Evolutionary conservation across 1,139 yeast genomes (phyloP).

Genomic region (Candida sp.): DNA sequence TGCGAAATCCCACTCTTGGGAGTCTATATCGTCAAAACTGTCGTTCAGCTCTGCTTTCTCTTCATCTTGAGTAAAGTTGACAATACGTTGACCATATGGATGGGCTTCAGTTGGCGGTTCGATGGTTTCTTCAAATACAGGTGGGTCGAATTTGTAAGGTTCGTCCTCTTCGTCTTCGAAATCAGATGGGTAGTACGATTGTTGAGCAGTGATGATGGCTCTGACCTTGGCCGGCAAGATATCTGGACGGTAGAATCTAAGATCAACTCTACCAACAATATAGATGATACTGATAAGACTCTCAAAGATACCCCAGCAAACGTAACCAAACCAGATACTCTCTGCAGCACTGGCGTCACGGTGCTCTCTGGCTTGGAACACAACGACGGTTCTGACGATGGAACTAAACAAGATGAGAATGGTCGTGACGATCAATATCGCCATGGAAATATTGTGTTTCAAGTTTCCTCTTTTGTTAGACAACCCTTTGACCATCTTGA

Average conservation of each 20-base stretch:
- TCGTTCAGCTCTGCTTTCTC: conserved; percentile 10
- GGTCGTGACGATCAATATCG: conserved; percentile 35
- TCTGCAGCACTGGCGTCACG: conserved; percentile 24
- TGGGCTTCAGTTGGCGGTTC: background rate
- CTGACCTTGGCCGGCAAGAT: conserved; percentile 41
- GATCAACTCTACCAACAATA: conserved; percentile 49
- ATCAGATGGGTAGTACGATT: conserved; percentile 23
- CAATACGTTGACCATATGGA: background rate
- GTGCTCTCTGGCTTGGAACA: conserved; percentile 30
- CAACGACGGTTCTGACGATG: conserved; percentile 33
- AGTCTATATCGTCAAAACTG: conserved; percentile 17
- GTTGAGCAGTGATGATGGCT: conserved; percentile 46
- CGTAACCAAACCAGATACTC: conserved; percentile 34
- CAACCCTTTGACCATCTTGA: conserved; percentile 44
- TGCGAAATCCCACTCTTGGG: conserved; percentile 14
- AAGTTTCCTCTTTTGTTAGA: conserved; percentile 43
- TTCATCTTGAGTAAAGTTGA: background rate
- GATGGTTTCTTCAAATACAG: no score
- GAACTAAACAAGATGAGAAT: conserved; percentile 35
- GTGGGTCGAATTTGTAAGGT: conserved; percentile 1
- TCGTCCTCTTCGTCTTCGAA: conserved; percentile 9
- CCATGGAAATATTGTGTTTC: conserved; percentile 38
- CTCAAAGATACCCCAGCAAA: conserved; percentile 46
- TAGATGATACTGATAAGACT: conserved; percentile 37
- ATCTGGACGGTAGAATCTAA: conserved; percentile 52